Conservation (phyloP, 805 yeast genomes). For the Helenozyma baotianmanensis region DNA sequence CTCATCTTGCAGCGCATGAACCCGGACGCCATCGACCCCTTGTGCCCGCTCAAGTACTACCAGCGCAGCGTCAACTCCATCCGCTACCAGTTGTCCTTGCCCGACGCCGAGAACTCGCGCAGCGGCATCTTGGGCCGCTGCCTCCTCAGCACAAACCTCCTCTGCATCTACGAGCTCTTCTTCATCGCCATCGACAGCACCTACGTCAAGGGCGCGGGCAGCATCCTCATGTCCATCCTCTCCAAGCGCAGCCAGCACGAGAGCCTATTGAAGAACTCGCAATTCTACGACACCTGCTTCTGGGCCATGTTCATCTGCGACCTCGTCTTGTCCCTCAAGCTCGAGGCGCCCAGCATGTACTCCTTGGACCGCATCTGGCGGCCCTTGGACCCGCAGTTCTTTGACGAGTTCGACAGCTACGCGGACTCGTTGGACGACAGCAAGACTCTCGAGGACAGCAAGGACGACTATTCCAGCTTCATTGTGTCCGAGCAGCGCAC, state of each 20-base stretch:
- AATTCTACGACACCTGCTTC: slow-evolving; percentile 30
- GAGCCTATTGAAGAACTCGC: slow-evolving; percentile 23
- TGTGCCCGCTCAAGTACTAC: slow-evolving; percentile 33
- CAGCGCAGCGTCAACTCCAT: slow-evolving; percentile 32
- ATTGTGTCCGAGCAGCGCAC: slow-evolving; percentile 13
- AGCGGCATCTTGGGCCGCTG: slow-evolving; percentile 31
- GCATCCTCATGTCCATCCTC: slow-evolving; percentile 28
- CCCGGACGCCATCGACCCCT: slow-evolving; percentile 26
- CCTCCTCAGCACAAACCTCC: slow-evolving; percentile 31
- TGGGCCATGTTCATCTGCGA: slow-evolving; percentile 36
- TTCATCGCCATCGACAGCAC: slow-evolving; percentile 35
- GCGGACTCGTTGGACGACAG: slow-evolving; percentile 4
- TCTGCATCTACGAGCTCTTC: slow-evolving; percentile 36
- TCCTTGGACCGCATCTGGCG: slow-evolving; percentile 30
- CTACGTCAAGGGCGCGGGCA: slow-evolving; percentile 35
- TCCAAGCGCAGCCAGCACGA: slow-evolving; percentile 12
- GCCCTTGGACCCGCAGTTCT: slow-evolving; percentile 27
- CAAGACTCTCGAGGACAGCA: slow-evolving; percentile 1
- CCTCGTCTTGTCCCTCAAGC: slow-evolving; percentile 30
- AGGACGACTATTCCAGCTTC: slow-evolving; percentile 6
- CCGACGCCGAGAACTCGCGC: slow-evolving; percentile 20
- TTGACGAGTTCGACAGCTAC: slow-evolving; percentile 15
- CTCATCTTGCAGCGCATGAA: slow-evolving; percentile 27
- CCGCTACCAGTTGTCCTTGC: slow-evolving; percentile 25
- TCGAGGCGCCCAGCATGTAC: slow-evolving; percentile 27